Evolutionary conservation across 148 eudicot species (phyloP).

Genomic region (Diospyros kaki): DNA sequence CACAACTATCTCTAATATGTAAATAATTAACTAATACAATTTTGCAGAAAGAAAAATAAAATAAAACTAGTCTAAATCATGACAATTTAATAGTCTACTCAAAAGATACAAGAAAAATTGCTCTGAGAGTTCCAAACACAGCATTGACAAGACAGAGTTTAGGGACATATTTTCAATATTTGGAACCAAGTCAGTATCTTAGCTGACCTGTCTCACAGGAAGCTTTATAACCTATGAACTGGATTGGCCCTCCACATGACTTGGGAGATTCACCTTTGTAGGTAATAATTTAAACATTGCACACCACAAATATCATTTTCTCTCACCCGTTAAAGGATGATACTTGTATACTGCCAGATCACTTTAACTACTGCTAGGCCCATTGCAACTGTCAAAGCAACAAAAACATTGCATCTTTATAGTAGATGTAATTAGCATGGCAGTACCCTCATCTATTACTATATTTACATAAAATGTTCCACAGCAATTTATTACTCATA

Average conservation of each 20-base stretch:
- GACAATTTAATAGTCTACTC: too few relatives aligned
- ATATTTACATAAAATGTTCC: not conserved
- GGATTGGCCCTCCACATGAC: constrained; percentile 8
- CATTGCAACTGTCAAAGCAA: too few relatives aligned
- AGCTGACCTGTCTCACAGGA: constrained; percentile 10
- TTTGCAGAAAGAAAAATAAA: too few relatives aligned
- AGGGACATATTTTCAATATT: too few relatives aligned
- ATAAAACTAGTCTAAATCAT: not conserved
- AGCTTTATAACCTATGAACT: constrained; percentile 18
- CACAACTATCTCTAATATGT: too few relatives aligned
- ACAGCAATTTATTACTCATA: not conserved
- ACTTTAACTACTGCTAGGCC: too few relatives aligned
- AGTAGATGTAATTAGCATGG: too few relatives aligned
- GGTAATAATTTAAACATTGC: not conserved
- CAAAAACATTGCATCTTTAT: too few relatives aligned
- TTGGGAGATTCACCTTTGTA: not conserved
- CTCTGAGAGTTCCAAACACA: not conserved
- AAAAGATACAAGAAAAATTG: not conserved
- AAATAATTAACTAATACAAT: too few relatives aligned
- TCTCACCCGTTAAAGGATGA: not conserved
- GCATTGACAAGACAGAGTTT: too few relatives aligned
- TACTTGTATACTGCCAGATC: too few relatives aligned
- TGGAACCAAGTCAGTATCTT: not conserved
- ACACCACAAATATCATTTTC: not conserved
- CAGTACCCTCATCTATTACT: too few relatives aligned